Evolutionary conservation across 2,329 filamentous ascomycete species (phyloP).

Genomic region (Calycina marina): DNA sequence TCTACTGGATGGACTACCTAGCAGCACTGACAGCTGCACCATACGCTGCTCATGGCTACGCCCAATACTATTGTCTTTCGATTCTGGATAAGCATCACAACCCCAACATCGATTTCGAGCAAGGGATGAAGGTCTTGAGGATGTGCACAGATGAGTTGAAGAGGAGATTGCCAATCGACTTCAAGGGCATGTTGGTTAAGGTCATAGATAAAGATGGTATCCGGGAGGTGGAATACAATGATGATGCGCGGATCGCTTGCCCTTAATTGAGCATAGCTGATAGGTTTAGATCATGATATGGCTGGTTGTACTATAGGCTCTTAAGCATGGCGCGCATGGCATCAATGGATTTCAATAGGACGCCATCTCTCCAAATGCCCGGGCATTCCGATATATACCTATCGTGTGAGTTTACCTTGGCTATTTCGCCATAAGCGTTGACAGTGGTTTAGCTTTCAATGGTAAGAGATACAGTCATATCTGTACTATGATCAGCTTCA

Average conservation of each 20-base stretch:
- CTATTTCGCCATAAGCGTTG: too few species aligned
- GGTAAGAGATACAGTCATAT: too few species aligned
- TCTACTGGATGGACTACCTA: slow-evolving; percentile 98
- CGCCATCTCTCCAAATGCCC: too few species aligned
- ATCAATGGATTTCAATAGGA: slow-evolving; percentile 1
- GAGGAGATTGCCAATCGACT: slow-evolving; percentile 91
- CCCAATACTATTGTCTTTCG: slow-evolving; percentile 96
- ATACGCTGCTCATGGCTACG: slow-evolving; percentile 95
- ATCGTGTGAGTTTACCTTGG: too few species aligned
- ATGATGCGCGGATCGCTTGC: slow-evolving; percentile 30
- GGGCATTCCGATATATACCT: too few species aligned
- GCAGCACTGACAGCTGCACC: slow-evolving; percentile 77
- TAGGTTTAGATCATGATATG: slow-evolving; percentile 4
- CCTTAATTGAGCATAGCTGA: slow-evolving; percentile 9
- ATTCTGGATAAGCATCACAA: slow-evolving; percentile 98
- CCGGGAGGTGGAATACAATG: slow-evolving; percentile 69
- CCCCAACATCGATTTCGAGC: slow-evolving; percentile 75
- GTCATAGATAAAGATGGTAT: slow-evolving; percentile 91
- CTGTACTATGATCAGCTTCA: too few species aligned
- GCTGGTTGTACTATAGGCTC: slow-evolving; percentile 18
- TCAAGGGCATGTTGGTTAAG: slow-evolving; percentile 94
- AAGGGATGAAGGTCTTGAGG: slow-evolving; percentile 81
- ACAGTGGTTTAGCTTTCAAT: too few species aligned
- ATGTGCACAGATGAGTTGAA: slow-evolving; percentile 97
- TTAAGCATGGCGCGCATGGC: slow-evolving; percentile 13